phyloP scores from a whole-genome alignment of 495 filamentous ascomycete species.

The Hyaloscypha hepaticicola region DNA sequence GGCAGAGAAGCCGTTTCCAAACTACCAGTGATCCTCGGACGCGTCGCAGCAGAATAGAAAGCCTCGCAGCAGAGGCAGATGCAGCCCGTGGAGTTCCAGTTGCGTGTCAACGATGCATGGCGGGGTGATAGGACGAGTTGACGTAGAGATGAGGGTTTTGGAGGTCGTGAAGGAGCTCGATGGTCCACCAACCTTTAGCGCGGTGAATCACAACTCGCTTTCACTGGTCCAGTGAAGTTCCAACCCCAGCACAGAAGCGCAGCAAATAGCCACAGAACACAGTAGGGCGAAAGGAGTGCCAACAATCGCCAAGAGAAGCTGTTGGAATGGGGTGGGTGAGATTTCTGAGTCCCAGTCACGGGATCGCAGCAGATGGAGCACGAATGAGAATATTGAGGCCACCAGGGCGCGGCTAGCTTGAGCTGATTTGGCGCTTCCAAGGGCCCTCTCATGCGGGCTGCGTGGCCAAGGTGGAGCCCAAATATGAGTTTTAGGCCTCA shows the following conservation, averaged over 20 bases:
- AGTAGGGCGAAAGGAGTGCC: neutral
- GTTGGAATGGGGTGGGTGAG: neutral
- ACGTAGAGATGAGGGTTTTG: slow-evolving; percentile 11
- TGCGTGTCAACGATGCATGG: slow-evolving; percentile 29
- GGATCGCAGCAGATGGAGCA: neutral
- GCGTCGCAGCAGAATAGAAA: slow-evolving; percentile 24
- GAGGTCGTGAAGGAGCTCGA: slow-evolving; percentile 11
- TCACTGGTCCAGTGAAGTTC: neutral
- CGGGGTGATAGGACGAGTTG: slow-evolving; percentile 5
- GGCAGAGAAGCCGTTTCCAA: slow-evolving; percentile 13
- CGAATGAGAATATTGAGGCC: neutral
- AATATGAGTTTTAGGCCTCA: slow-evolving; percentile 7
- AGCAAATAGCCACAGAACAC: neutral
- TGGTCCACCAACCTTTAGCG: slow-evolving; percentile 18
- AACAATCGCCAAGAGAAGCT: neutral
- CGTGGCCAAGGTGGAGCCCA: neutral
- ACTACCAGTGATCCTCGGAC: slow-evolving; percentile 21
- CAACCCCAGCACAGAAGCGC: neutral
- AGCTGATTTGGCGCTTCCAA: neutral
- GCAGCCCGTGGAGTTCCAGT: slow-evolving; percentile 21
- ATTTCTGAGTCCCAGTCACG: neutral
- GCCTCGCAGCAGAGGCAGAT: slow-evolving; percentile 29
- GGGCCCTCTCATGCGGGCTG: neutral
- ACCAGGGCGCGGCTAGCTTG: neutral
- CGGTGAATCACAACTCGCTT: slow-evolving; percentile 5